Evolutionary conservation across 148 eudicot species (phyloP).

Genomic region (Rhododendron mucronatum): DNA sequence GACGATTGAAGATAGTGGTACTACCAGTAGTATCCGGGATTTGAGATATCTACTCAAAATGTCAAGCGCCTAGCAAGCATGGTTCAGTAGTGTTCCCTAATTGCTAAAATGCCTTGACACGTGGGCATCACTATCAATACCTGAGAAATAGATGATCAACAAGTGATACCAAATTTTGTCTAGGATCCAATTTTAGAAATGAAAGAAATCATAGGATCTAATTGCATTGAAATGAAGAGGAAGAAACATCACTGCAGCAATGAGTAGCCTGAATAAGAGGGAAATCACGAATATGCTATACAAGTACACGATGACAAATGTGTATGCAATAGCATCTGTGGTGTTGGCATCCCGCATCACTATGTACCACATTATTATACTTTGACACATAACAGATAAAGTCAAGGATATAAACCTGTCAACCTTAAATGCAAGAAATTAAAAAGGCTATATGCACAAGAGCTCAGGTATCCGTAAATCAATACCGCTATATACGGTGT

Average conservation of each 20-base stretch:
- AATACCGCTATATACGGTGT: not conserved
- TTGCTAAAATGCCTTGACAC: not conserved
- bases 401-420: not conserved
- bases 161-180: not conserved
- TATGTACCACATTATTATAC: not conserved
- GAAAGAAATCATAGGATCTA: not conserved
- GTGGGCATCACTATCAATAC: not conserved
- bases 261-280: not conserved
- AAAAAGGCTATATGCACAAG: not conserved
- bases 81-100: not conserved
- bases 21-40: not conserved
- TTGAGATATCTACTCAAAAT: not conserved
- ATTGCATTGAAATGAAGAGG: not conserved
- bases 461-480: not conserved
- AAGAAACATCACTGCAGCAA: not conserved
- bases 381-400: not conserved
- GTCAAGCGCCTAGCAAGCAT: not conserved
- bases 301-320: not conserved
- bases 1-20: not conserved
- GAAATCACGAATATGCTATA: not conserved
- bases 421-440: not conserved
- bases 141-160: not conserved
- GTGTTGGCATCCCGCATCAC: not conserved
- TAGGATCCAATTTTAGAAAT: not conserved
- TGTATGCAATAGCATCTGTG: not conserved